Conservation (phyloP, 2,329 filamentous ascomycete genomes). For the Ceratocystiopsis sp. region DNA sequence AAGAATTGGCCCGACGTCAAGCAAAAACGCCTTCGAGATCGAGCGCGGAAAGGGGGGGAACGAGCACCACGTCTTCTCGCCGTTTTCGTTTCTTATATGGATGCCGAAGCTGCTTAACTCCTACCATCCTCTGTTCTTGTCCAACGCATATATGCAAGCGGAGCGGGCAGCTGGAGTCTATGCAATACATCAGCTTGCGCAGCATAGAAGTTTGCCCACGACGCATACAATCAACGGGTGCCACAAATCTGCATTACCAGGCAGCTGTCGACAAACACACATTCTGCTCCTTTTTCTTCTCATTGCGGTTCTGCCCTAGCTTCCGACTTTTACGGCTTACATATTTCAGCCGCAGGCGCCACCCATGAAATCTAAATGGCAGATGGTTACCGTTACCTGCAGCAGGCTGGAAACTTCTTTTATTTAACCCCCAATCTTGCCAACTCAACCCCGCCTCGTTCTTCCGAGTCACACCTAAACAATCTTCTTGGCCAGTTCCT, state of each 20-base stretch:
- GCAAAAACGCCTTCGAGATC: too few species aligned
- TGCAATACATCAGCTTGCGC: too few species aligned
- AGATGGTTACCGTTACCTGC: slow-evolving; percentile 49
- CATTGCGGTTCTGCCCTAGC: too few species aligned
- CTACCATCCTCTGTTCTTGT: background rate
- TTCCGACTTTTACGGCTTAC: too few species aligned
- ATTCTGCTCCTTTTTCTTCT: too few species aligned
- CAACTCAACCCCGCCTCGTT: slow-evolving; percentile 17
- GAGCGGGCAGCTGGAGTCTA: slow-evolving; percentile 2
- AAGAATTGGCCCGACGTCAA: background rate
- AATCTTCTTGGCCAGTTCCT: slow-evolving; percentile 18
- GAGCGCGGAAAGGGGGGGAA: too few species aligned
- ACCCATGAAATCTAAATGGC: slow-evolving; percentile 40
- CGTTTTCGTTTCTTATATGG: slow-evolving; percentile 1
- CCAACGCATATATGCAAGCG: slow-evolving; percentile 8
- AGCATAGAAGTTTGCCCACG: too few species aligned
- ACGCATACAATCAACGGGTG: too few species aligned
- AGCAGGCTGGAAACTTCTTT: slow-evolving; percentile 41
- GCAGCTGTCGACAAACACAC: too few species aligned
- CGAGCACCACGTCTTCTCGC: too few species aligned
- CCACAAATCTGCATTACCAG: too few species aligned
- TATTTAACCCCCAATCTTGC: slow-evolving; percentile 33
- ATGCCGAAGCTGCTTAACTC: slow-evolving; percentile 1
- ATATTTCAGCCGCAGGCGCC: background rate
- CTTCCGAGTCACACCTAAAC: slow-evolving; percentile 16